Evolutionary conservation across 2,329 filamentous ascomycete species (phyloP).

Genomic region (Trichoderma cornu-damae): DNA sequence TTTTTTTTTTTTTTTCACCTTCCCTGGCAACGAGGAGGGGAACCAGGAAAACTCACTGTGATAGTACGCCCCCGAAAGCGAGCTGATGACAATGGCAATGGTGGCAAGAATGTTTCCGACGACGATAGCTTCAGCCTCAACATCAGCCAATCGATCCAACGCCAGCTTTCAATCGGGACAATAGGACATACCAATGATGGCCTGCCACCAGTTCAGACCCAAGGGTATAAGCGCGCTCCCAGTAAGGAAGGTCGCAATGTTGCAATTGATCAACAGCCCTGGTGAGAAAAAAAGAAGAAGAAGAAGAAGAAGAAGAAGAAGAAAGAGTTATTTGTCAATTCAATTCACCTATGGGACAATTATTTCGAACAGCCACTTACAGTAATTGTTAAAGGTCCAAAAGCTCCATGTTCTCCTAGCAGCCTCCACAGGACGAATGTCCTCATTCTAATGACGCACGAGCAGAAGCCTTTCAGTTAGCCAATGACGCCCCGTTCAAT

Average conservation of each 20-base stretch:
- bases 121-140: constrained; percentile 30
- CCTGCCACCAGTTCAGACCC: constrained; percentile 40
- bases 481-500: neutral
- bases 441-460: constrained; percentile 38
- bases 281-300: neutral
- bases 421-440: constrained; percentile 45
- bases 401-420: constrained; percentile 40
- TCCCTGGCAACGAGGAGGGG: too few relatives aligned
- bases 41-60: constrained; percentile 32
- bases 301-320: too few relatives aligned
- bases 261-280: constrained; percentile 46
- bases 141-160: neutral
- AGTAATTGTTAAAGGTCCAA: constrained; percentile 41
- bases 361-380: constrained; percentile 27
- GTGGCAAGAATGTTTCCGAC: constrained; percentile 38
- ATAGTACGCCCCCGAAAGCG: constrained; percentile 40
- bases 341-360: neutral
- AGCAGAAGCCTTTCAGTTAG: neutral
- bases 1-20: too few relatives aligned
- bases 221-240: constrained; percentile 40
- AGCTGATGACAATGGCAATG: constrained; percentile 38
- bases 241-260: constrained; percentile 39
- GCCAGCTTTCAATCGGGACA: neutral
- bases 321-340: too few relatives aligned
- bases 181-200: constrained; percentile 34